Evolutionary conservation across 2,329 filamentous ascomycete genomes (phyloP).

Genomic region (Stemphylium lycopersici): DNA sequence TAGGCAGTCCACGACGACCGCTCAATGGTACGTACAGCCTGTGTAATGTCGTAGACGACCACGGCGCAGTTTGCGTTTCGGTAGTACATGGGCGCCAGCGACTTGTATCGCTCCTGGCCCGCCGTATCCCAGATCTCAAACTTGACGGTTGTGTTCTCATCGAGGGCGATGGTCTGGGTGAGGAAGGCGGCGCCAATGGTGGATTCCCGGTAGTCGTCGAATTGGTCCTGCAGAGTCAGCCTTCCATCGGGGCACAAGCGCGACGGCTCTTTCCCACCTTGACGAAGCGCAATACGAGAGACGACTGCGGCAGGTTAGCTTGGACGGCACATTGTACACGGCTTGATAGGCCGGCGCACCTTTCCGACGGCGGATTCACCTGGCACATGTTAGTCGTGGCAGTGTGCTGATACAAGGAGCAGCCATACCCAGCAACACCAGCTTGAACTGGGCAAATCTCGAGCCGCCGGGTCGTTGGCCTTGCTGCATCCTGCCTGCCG

Average conservation of each 20-base stretch:
- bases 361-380: conserved; percentile 99
- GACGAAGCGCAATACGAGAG: conserved; percentile 95
- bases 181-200: conserved; percentile 98
- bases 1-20: conserved; percentile 9
- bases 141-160: conserved; percentile 98
- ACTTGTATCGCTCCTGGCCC: conserved; percentile 98
- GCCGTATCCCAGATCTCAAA: conserved; percentile 97
- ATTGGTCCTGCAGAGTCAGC: conserved; percentile 77
- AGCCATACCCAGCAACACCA: conserved; percentile 88
- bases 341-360: conserved; percentile 59
- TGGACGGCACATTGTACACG: conserved; percentile 6
- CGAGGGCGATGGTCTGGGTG: conserved; percentile 97
- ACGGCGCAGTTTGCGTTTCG: conserved; percentile 99
- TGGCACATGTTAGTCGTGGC: conserved; percentile 52
- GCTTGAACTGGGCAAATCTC: conserved; percentile 98
- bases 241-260: background rate
- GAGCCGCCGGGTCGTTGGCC: conserved; percentile 66
- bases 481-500: conserved; percentile 76
- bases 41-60: conserved; percentile 98
- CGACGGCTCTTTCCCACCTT: conserved; percentile 67
- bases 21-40: conserved; percentile 74
- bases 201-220: conserved; percentile 96
- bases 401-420: background rate
- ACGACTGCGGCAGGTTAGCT: conserved; percentile 70
- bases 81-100: conserved; percentile 99